phyloP scores from a whole-genome alignment of 192 early-diverging fungal genomes.

The Backusella australiensis region DNA sequence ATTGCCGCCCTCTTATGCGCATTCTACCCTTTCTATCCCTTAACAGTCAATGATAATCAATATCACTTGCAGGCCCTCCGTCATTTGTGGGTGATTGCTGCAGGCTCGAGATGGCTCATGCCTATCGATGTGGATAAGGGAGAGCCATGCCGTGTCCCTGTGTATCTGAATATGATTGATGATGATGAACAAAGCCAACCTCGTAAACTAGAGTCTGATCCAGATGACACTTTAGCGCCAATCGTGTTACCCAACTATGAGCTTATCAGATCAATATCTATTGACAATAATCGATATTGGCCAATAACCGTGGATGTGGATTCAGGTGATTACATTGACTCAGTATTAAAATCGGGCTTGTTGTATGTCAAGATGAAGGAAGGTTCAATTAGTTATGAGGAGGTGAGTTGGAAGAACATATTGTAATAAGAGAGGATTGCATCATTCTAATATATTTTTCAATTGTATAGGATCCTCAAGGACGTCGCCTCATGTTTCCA shows the following conservation, averaged over 20 bases:
- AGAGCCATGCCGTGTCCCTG: conserved; percentile 51
- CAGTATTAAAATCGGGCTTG: conserved; percentile 2
- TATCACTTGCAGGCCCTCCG: conserved; percentile 74
- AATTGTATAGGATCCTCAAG: neutral
- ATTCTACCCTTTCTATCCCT: conserved; percentile 67
- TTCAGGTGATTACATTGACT: neutral
- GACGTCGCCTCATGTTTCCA: neutral
- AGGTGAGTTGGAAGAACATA: neutral
- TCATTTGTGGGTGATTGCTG: conserved; percentile 79
- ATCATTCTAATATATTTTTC: too few relatives aligned
- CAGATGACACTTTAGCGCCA: conserved; percentile 46
- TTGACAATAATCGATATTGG: conserved; percentile 6
- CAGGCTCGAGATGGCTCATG: conserved; percentile 66
- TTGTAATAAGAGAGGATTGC: too few relatives aligned
- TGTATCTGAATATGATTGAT: conserved; percentile 44
- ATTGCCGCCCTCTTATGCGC: conserved; percentile 68
- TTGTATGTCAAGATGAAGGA: neutral
- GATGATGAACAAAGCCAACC: conserved; percentile 16
- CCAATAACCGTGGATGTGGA: neutral
- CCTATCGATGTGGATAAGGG: conserved; percentile 61
- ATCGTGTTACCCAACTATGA: neutral
- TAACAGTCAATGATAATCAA: conserved; percentile 52
- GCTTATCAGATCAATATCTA: neutral
- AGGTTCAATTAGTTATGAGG: neutral
- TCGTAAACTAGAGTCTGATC: conserved; percentile 17